Evolutionary conservation across 1,284 basidiomycete genomes (phyloP).

Genomic region (Veloboletus limbatus): DNA sequence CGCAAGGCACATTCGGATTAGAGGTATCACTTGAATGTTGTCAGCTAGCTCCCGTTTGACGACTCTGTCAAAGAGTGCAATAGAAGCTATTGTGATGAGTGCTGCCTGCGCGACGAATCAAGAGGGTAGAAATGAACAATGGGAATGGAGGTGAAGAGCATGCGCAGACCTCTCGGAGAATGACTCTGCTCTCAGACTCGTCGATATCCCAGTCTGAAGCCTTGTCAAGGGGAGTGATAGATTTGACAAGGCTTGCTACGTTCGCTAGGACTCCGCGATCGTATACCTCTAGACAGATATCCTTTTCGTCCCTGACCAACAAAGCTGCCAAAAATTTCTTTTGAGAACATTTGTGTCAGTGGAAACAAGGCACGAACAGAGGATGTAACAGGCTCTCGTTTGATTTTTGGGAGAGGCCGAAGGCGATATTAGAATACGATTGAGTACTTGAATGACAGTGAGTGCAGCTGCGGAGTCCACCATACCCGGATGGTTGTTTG

Average conservation of each 20-base stretch:
- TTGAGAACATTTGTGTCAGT: no score
- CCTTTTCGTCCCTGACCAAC: slow-evolving; percentile 67
- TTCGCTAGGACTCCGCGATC: slow-evolving; percentile 58
- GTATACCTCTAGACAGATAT: slow-evolving; percentile 61
- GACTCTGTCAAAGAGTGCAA: slow-evolving; percentile 68
- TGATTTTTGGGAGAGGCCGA: slow-evolving; percentile 42
- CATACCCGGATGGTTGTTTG: slow-evolving; percentile 26
- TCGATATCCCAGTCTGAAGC: slow-evolving; percentile 51
- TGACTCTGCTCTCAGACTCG: slow-evolving; percentile 57
- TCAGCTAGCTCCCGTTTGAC: slow-evolving; percentile 68
- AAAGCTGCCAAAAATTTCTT: slow-evolving; percentile 47
- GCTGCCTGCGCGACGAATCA: slow-evolving; percentile 48
- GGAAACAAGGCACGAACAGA: no score
- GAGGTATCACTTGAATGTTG: slow-evolving; percentile 47
- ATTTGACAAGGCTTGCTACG: slow-evolving; percentile 47
- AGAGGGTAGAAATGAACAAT: slow-evolving; percentile 2
- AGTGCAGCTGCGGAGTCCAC: slow-evolving; percentile 47
- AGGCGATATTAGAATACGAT: slow-evolving; percentile 48
- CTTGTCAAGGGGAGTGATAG: slow-evolving; percentile 48
- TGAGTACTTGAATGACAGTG: slow-evolving; percentile 62
- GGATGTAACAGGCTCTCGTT: slow-evolving; percentile 66
- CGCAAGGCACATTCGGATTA: slow-evolving; percentile 51
- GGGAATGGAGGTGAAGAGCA: not conserved
- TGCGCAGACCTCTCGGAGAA: slow-evolving; percentile 59
- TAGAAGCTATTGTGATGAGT: slow-evolving; percentile 66